phyloP scores from a whole-genome alignment of 164 flowering plant species.

The Vitis riparia region DNA sequence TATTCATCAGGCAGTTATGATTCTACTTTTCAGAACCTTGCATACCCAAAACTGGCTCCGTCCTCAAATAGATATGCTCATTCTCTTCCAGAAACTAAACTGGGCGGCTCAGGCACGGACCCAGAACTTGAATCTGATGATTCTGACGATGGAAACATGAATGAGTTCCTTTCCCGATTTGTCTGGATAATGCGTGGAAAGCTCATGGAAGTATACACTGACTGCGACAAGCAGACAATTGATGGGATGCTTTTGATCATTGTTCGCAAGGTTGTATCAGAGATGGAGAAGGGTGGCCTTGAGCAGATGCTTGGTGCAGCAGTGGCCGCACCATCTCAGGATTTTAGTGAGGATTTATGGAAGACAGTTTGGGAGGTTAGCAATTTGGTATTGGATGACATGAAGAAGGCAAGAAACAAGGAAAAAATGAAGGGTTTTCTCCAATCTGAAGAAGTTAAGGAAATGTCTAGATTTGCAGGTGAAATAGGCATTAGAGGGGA shows the following conservation, averaged over 20 bases:
- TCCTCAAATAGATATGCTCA: conserved; percentile 23
- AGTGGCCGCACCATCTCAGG: conserved; percentile 29
- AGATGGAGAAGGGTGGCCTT: conserved; percentile 63
- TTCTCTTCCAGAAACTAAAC: conserved; percentile 22
- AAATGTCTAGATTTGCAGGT: conserved; percentile 79
- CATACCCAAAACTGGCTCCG: conserved; percentile 2
- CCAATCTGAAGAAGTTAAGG: conserved; percentile 68
- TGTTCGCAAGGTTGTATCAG: conserved; percentile 63
- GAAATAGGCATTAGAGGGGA: conserved; percentile 91
- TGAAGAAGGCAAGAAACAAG: conserved; percentile 75
- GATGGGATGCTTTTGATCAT: conserved; percentile 77
- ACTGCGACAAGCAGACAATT: conserved; percentile 60
- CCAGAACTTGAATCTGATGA: conserved; percentile 13
- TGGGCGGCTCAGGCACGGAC: conserved; percentile 1
- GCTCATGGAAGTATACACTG: conserved; percentile 52
- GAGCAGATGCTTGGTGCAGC: conserved; percentile 37
- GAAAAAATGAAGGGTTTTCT: conserved; percentile 78
- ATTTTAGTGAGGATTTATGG: conserved; percentile 91
- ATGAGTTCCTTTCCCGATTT: conserved; percentile 82
- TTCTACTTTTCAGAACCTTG: conserved; percentile 10
- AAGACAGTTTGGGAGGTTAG: conserved; percentile 80
- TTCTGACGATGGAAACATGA: conserved; percentile 43
- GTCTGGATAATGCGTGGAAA: conserved; percentile 75
- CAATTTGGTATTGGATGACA: conserved; percentile 62
- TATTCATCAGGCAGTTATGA: background rate